These are phyloP conservation scores for Plasmopara viticola DNA, from an alignment of 352 stramenopile genomes.

Conservation along the genomic window DNA sequence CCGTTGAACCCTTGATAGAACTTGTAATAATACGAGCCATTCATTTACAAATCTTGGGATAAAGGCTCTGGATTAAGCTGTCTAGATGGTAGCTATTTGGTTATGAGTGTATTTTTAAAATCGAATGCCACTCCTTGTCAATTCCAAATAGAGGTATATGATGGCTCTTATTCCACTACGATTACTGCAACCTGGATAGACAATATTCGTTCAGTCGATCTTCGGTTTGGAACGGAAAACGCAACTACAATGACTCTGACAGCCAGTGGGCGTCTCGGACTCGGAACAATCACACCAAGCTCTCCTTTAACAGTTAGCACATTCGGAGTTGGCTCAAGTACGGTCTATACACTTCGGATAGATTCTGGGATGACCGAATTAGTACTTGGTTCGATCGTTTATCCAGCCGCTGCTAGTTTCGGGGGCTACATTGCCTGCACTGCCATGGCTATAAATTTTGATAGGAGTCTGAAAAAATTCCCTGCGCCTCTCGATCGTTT, in stretches of 20 bases:
- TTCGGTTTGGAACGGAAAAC: not conserved
- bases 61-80: too few species aligned
- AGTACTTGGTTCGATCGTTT: not conserved
- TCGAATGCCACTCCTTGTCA: not conserved
- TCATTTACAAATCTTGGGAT: too few species aligned
- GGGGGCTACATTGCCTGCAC: not conserved
- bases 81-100: not conserved
- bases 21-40: too few species aligned
- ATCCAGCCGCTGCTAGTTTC: not conserved
- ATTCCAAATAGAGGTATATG: not conserved
- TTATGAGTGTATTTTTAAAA: not conserved
- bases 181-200: not conserved
- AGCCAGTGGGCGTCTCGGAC: not conserved
- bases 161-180: not conserved
- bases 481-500: too few species aligned
- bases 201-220: not conserved
- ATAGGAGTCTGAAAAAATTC: too few species aligned
- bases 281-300: not conserved
- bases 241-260: not conserved
- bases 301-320: not conserved
- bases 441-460: constrained; percentile 1
- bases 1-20: not conserved
- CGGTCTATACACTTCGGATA: not conserved
- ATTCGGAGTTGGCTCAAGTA: not conserved
- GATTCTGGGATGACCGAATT: not conserved